Percentiles rank a stretch among this genome's conserved stretches.
Conservation (phyloP, 2,329 filamentous ascomycete species). For the Scedosporium apiospermum region DNA sequence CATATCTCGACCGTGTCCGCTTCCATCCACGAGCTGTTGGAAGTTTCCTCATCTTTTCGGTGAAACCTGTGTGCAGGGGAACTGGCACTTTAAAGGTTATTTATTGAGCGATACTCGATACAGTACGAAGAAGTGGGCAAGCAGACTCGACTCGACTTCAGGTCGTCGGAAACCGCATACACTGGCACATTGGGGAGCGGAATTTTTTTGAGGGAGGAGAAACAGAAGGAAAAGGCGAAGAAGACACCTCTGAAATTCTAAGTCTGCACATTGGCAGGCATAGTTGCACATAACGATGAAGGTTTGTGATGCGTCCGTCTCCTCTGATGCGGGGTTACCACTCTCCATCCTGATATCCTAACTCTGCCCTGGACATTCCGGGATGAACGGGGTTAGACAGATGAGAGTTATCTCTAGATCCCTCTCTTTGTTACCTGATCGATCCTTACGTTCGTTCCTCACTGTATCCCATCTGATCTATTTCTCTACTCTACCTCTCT, state of each 20-base stretch:
- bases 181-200: background rate
- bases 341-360: background rate
- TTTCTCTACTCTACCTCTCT: background rate
- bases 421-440: too few relatives aligned
- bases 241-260: background rate
- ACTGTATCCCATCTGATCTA: background rate
- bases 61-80: too few relatives aligned
- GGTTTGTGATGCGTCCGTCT: background rate
- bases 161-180: too few relatives aligned
- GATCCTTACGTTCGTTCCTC: background rate
- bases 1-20: too few relatives aligned
- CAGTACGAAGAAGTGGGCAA: too few relatives aligned
- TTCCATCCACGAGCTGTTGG: too few relatives aligned
- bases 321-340: background rate
- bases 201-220: background rate
- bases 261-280: constrained; percentile 1
- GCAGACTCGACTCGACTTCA: too few relatives aligned
- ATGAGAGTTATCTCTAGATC: too few relatives aligned
- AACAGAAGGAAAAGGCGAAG: background rate
- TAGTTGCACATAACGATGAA: constrained; percentile 1
- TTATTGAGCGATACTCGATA: too few relatives aligned
- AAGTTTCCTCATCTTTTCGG: too few relatives aligned
- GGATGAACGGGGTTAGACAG: too few relatives aligned
- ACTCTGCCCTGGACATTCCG: background rate
- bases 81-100: background rate